Evolutionary conservation across 441 rosid genomes (phyloP).

Genomic region (Bocquillonia castaneifolia): DNA sequence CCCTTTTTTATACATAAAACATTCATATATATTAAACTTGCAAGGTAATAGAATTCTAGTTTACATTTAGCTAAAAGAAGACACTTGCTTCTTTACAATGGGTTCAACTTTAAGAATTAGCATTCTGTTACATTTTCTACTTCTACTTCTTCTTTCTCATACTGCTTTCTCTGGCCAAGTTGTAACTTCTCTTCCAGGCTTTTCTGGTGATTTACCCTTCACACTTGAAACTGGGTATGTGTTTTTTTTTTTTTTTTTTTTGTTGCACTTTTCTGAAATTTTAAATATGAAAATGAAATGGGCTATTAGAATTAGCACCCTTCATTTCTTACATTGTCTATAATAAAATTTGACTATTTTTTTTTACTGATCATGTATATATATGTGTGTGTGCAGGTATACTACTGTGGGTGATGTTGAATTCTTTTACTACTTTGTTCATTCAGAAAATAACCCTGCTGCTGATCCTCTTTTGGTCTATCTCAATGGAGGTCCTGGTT

Average conservation of each 20-base stretch:
- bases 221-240: constrained; percentile 15
- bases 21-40: not conserved
- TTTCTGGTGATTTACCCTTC: constrained; percentile 11
- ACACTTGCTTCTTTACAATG: not conserved
- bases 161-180: not conserved
- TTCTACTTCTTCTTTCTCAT: not conserved
- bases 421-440: constrained; percentile 18
- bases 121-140: not conserved
- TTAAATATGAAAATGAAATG: no score
- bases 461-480: constrained; percentile 26
- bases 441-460: constrained; percentile 17
- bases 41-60: no score
- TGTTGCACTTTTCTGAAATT: not conserved
- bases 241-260: not conserved
- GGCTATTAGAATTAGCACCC: no score
- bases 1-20: not conserved
- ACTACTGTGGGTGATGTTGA: constrained; percentile 6
- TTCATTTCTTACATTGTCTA: not conserved
- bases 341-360: not conserved
- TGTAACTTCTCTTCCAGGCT: constrained; percentile 8
- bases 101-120: not conserved
- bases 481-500: constrained; percentile 27
- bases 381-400: not conserved
- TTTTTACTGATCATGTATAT: no score
- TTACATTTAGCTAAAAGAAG: not conserved